Percentiles rank a stretch among this genome's conserved stretches.
These are phyloP conservation scores for Zalerion maritima DNA, from an alignment of 495 filamentous ascomycete genomes.

Conservation along the genomic window DNA sequence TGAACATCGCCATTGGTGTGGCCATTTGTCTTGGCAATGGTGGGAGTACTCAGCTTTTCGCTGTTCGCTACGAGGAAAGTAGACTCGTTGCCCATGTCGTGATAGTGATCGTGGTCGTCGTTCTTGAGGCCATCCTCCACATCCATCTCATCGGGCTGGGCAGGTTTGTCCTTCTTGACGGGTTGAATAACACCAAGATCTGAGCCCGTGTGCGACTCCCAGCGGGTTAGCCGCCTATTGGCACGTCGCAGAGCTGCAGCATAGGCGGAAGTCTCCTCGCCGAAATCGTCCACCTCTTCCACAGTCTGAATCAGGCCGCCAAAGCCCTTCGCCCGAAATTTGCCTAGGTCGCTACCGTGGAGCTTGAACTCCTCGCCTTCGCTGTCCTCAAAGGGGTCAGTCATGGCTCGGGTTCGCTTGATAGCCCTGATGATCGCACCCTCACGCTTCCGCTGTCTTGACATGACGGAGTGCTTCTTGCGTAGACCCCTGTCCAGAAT, in stretches of 20 bases:
- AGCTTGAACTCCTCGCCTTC: slow-evolving; percentile 51
- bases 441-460: slow-evolving; percentile 42
- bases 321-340: slow-evolving; percentile 40
- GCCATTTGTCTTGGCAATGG: no score
- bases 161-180: slow-evolving; percentile 23
- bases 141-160: slow-evolving; percentile 16
- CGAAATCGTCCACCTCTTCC: slow-evolving; percentile 58
- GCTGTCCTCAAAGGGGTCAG: slow-evolving; percentile 62
- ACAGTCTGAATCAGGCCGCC: slow-evolving; percentile 55
- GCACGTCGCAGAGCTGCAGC: slow-evolving; percentile 57
- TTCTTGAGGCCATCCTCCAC: no score
- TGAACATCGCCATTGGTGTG: slow-evolving; percentile 20
- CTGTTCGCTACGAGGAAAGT: no score
- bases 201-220: slow-evolving; percentile 42
- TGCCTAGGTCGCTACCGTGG: slow-evolving; percentile 12
- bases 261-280: slow-evolving; percentile 61
- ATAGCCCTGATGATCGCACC: slow-evolving; percentile 54
- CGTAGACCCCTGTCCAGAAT: slow-evolving; percentile 64
- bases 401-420: slow-evolving; percentile 49
- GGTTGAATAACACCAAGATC: slow-evolving; percentile 29
- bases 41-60: no score
- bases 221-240: slow-evolving; percentile 54
- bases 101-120: no score
- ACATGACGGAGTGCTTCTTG: slow-evolving; percentile 43
- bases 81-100: no score